Evolutionary conservation across 768 basidiomycete genomes (phyloP).

Genomic region (Clitopilus hobsonii): DNA sequence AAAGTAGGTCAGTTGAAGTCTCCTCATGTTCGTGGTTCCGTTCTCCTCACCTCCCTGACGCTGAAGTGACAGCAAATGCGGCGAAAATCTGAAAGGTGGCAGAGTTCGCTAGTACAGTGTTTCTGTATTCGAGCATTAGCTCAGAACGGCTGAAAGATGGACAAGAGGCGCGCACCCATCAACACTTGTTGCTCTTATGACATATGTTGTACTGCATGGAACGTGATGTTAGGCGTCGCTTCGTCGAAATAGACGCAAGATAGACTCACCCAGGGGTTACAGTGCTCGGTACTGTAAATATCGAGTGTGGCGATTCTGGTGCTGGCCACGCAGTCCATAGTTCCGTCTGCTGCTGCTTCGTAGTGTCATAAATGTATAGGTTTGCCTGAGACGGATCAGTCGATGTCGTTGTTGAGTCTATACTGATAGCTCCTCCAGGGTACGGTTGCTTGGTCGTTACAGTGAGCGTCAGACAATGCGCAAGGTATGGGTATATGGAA

Average conservation of each 20-base stretch:
- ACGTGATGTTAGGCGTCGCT: not conserved
- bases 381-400: conserved; percentile 2
- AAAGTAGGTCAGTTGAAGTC: no score
- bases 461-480: not conserved
- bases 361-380: conserved; percentile 5
- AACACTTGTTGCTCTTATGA: not conserved
- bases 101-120: not conserved
- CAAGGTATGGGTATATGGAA: not conserved
- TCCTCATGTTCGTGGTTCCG: no score
- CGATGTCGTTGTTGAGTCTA: not conserved
- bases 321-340: not conserved
- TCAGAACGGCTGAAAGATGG: no score
- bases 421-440: conserved; percentile 1
- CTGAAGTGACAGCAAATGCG: not conserved
- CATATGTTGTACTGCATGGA: not conserved
- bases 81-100: not conserved
- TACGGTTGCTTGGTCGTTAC: not conserved
- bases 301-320: not conserved
- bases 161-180: no score
- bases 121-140: no score
- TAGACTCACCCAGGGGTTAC: conserved; percentile 2
- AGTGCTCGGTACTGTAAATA: conserved; percentile 1
- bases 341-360: not conserved
- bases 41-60: not conserved
- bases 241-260: not conserved